A percentile compares a stretch with the other conserved stretches of the same genome.
Evolutionary conservation across 2,329 filamentous ascomycete genomes (phyloP).

Genomic region (Epichloe gansuensis): DNA sequence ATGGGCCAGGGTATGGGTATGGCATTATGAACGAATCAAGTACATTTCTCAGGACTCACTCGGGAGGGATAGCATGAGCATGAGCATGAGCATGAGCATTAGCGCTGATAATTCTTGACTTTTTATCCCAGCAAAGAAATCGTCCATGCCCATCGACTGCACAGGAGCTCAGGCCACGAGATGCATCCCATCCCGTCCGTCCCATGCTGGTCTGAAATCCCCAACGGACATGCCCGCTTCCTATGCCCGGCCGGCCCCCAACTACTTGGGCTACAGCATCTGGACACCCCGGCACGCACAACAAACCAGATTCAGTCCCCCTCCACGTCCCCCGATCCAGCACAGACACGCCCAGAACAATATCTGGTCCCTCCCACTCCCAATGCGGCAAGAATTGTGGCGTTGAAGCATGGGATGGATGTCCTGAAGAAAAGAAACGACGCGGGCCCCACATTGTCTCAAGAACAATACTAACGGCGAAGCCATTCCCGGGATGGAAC

Average conservation of each 20-base stretch:
- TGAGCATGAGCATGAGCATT: not conserved
- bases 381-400: too few species aligned
- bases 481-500: conserved; percentile 18
- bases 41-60: too few species aligned
- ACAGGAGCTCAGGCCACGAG: too few species aligned
- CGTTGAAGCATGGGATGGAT: too few species aligned
- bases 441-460: conserved; percentile 8
- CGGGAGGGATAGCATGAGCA: not conserved
- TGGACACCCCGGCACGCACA: too few species aligned
- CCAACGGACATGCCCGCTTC: not conserved
- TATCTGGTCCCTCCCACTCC: too few species aligned
- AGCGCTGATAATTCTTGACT: not conserved
- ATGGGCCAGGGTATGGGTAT: conserved; percentile 67
- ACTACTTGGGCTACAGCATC: not conserved
- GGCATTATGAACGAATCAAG: conserved; percentile 12
- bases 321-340: too few species aligned
- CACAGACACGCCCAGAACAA: too few species aligned
- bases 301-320: too few species aligned
- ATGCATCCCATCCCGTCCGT: not conserved
- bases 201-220: not conserved
- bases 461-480: conserved; percentile 22
- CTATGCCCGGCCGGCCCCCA: not conserved
- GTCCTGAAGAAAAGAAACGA: not conserved
- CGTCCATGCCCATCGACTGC: too few species aligned
- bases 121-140: too few species aligned